phyloP scores from a whole-genome alignment of 345 rosid genomes.

The Eutrema yunnanense region DNA sequence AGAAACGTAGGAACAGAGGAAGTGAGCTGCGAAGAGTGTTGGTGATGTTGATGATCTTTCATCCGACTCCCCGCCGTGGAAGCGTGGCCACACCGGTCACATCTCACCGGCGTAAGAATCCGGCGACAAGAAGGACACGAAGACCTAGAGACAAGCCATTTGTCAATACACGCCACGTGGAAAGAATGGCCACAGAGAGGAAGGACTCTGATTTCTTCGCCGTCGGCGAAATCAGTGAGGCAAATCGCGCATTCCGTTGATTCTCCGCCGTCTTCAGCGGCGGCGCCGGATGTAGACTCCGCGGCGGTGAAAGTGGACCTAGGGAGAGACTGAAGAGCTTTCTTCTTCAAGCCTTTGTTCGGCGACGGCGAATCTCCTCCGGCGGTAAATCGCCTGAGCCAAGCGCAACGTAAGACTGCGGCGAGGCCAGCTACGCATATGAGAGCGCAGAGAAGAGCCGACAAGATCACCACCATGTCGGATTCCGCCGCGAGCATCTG shows the following conservation, averaged over 20 bases:
- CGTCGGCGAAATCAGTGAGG: slow-evolving; percentile 40
- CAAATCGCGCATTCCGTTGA: slow-evolving; percentile 54
- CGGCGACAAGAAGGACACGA: slow-evolving; percentile 74
- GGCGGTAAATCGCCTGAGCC: slow-evolving; percentile 30
- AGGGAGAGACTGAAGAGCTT: slow-evolving; percentile 58
- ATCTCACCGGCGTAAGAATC: slow-evolving; percentile 34
- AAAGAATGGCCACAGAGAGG: slow-evolving; percentile 60
- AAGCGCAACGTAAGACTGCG: slow-evolving; percentile 59
- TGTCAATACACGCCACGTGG: slow-evolving; percentile 58
- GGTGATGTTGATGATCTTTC: slow-evolving; percentile 21
- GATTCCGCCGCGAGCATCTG: slow-evolving; percentile 40
- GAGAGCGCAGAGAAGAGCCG: slow-evolving; percentile 66
- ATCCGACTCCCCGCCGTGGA: slow-evolving; percentile 5
- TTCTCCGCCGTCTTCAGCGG: background rate
- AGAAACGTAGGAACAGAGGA: slow-evolving; percentile 20
- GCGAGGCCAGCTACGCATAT: slow-evolving; percentile 64
- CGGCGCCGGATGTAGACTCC: background rate
- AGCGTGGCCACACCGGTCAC: slow-evolving; percentile 23
- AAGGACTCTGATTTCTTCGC: slow-evolving; percentile 52
- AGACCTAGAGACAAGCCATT: slow-evolving; percentile 52
- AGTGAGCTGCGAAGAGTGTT: slow-evolving; percentile 7
- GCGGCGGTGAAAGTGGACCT: slow-evolving; percentile 44
- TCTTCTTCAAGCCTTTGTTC: slow-evolving; percentile 69
- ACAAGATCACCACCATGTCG: slow-evolving; percentile 56
- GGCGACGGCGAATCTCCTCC: slow-evolving; percentile 10